Percentiles rank a stretch among this genome's conserved stretches.
Evolutionary conservation across 805 yeast genomes (phyloP).

Genomic region (Yamadazyma laniorum): DNA sequence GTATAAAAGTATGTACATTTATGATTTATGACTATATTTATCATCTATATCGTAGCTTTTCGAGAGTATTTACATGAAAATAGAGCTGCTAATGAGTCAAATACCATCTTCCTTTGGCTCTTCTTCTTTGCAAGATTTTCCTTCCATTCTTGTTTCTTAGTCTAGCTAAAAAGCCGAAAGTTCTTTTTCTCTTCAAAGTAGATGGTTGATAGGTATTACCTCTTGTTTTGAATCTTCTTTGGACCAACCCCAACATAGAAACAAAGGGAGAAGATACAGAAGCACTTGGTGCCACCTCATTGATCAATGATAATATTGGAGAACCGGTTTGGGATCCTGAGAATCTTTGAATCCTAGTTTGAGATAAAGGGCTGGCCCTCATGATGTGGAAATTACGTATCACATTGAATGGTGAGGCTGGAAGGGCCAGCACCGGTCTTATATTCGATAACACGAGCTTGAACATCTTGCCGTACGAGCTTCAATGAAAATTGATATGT

Average conservation of each 20-base stretch:
- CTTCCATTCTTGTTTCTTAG: conserved; percentile 73
- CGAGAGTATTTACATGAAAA: conserved; percentile 5
- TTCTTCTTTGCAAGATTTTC: conserved; percentile 73
- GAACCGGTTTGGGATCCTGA: neutral
- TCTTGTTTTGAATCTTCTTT: conserved; percentile 76
- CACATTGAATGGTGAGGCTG: neutral
- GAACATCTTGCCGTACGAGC: too few relatives aligned
- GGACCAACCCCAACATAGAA: conserved; percentile 37
- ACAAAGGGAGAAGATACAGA: conserved; percentile 4
- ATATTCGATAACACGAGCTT: neutral
- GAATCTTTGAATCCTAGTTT: neutral
- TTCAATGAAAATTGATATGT: neutral
- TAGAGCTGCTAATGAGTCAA: conserved; percentile 60
- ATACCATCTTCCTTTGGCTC: conserved; percentile 91
- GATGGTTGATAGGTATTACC: conserved; percentile 96
- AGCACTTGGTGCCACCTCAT: conserved; percentile 1
- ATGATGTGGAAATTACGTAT: conserved; percentile 4
- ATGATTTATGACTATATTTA: neutral
- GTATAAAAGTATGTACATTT: neutral
- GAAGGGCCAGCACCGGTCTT: neutral
- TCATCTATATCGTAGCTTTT: neutral
- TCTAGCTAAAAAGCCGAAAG: conserved; percentile 86
- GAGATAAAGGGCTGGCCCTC: conserved; percentile 1
- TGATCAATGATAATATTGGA: conserved; percentile 5
- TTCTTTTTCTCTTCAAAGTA: conserved; percentile 84